These are phyloP conservation scores for Schrenkiella parvula DNA, from an alignment of 345 rosid genomes.

Conservation along the genomic window DNA sequence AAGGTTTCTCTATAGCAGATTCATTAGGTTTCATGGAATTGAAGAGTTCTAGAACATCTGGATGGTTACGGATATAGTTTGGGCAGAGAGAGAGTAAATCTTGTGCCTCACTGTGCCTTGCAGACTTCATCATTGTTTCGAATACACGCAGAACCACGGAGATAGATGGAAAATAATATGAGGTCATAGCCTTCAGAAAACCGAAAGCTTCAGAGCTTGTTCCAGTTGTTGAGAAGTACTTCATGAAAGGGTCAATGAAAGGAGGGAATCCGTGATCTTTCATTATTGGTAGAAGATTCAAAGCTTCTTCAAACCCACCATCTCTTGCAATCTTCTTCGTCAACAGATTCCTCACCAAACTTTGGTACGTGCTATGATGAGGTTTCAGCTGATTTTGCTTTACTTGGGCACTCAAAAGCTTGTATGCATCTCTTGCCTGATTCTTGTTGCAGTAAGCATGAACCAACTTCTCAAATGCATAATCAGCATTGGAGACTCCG, in stretches of 20 bases:
- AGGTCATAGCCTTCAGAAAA: conserved; percentile 62
- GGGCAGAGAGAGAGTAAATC: conserved; percentile 73
- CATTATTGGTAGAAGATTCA: conserved; percentile 62
- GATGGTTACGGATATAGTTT: conserved; percentile 54
- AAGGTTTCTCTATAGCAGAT: conserved; percentile 19
- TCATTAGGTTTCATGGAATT: conserved; percentile 41
- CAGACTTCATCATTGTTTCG: conserved; percentile 57
- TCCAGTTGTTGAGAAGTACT: conserved; percentile 64
- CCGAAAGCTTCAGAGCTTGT: conserved; percentile 56
- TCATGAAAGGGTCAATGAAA: conserved; percentile 61
- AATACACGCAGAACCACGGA: conserved; percentile 59
- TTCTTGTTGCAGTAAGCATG: conserved; percentile 57
- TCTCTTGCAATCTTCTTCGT: conserved; percentile 46
- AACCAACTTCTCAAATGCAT: conserved; percentile 61
- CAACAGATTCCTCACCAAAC: conserved; percentile 56
- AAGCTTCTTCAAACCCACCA: conserved; percentile 67
- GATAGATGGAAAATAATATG: conserved; percentile 63
- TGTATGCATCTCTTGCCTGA: conserved; percentile 61
- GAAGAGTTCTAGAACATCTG: conserved; percentile 82
- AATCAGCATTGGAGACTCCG: conserved; percentile 40
- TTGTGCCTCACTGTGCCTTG: conserved; percentile 65
- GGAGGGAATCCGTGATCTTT: conserved; percentile 75
- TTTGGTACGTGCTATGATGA: conserved; percentile 54
- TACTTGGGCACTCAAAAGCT: conserved; percentile 44
- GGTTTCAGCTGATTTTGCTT: conserved; percentile 48